phyloP scores from a whole-genome alignment of 768 basidiomycete genomes.

The Boletus rex-veris region DNA sequence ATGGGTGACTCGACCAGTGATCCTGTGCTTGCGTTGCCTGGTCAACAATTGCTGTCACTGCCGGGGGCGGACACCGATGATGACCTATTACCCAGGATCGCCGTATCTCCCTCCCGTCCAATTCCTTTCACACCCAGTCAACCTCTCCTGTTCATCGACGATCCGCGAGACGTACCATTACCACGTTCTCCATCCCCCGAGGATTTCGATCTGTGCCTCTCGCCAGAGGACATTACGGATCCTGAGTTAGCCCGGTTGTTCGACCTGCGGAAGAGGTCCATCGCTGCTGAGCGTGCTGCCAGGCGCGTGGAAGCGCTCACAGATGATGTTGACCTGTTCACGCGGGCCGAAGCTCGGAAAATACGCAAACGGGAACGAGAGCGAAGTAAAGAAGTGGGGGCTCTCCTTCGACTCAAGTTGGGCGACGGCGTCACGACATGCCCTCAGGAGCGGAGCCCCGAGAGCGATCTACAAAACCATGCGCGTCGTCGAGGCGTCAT shows the following conservation, averaged over 20 bases:
- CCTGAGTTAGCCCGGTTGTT: constrained; percentile 39
- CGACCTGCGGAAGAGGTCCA: constrained; percentile 38
- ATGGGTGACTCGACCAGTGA: constrained; percentile 19
- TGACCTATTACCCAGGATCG: constrained; percentile 34
- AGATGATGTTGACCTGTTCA: constrained; percentile 37
- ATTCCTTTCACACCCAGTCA: constrained; percentile 18
- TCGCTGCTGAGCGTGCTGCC: constrained; percentile 33
- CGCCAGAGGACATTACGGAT: constrained; percentile 31
- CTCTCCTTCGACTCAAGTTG: constrained; percentile 55
- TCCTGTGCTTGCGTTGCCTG: constrained; percentile 13
- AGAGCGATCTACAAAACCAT: constrained; percentile 16
- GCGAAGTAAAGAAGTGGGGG: constrained; percentile 51
- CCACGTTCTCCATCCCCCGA: constrained; percentile 45
- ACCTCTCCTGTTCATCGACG: constrained; percentile 42
- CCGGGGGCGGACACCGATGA: constrained; percentile 45
- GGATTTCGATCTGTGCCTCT: constrained; percentile 36
- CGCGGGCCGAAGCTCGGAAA: constrained; percentile 42
- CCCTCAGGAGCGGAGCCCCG: constrained; percentile 26
- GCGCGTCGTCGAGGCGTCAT: constrained; percentile 23
- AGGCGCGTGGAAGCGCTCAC: constrained; percentile 30
- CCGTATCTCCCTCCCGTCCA: not conserved
- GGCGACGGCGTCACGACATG: constrained; percentile 24
- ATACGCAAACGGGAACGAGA: constrained; percentile 51
- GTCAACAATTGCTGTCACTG: constrained; percentile 33
- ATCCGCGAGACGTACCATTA: constrained; percentile 35